Percentiles rank a stretch among this genome's conserved stretches.
Evolutionary conservation across 2,329 filamentous ascomycete species (phyloP).

Genomic region (Pseudodiploospora longispora): DNA sequence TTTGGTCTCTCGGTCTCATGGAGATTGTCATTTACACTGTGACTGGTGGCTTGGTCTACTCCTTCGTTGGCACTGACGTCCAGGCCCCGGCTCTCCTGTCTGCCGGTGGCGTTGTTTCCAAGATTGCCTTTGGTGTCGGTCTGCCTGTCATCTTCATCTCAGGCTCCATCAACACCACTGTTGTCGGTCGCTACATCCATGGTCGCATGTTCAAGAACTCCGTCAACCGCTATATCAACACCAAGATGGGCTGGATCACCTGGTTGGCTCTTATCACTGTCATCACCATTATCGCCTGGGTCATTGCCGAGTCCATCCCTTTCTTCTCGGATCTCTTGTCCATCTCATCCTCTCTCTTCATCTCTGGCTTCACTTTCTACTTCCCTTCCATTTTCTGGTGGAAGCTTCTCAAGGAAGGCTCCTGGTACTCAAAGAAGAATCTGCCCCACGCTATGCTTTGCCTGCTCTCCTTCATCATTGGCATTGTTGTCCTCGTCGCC

Average conservation of each 20-base stretch:
- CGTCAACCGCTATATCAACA: conserved; percentile 39
- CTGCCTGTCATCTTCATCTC: conserved; percentile 68
- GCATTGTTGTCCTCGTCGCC: conserved; percentile 16
- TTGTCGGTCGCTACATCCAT: conserved; percentile 38
- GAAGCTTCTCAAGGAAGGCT: conserved; percentile 24
- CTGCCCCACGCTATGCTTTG: conserved; percentile 14
- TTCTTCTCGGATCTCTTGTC: conserved; percentile 60
- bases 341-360: conserved; percentile 40
- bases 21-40: conserved; percentile 60
- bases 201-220: conserved; percentile 36
- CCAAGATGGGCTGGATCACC: conserved; percentile 36
- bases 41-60: conserved; percentile 60
- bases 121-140: conserved; percentile 62
- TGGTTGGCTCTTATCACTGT: conserved; percentile 51
- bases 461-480: conserved; percentile 17
- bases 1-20: conserved; percentile 52
- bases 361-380: conserved; percentile 31
- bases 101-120: conserved; percentile 49
- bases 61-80: conserved; percentile 56
- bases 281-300: conserved; percentile 56
- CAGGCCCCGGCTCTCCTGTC: conserved; percentile 61
- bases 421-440: conserved; percentile 18
- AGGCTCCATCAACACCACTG: conserved; percentile 57
- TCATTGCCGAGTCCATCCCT: conserved; percentile 65
- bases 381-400: conserved; percentile 33